Base-by-base conservation (phyloP, 768 basidiomycete species). In the Boletus rubescentipes region DNA sequence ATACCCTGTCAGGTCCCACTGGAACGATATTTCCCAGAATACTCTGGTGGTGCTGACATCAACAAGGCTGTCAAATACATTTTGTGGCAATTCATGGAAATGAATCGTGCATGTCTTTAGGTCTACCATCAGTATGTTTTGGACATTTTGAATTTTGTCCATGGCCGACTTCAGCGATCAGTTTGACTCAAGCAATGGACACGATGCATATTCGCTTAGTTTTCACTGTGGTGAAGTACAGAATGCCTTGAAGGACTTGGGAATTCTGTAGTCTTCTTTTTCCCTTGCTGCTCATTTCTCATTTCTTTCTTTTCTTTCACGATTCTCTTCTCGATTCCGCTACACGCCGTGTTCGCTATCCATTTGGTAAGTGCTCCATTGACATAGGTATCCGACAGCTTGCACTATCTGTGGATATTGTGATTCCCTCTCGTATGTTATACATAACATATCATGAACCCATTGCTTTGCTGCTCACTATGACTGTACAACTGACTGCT, bases 41-140 rank as follows among this genome's bases (percentile, higher is more conserved):
- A 95, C 69, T 89, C 89, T 1, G 91, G 91, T 31, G 92, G 92
- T 5, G 71, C 85, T 4, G 91, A 95, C 63, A 90, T 95, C 69
- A 94, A 93, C 75, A 95, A 95, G 70, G 93, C 92, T 2, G 92
- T 93, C 0, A 93, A 94, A 62, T 96, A 92, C 59, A 93, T 98
- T 49, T 75, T 98, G 35, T 97, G 93, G 94, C 76, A 89, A 63
- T 98, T 96, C 63, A 94, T 93, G 79, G 91, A 96, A 70, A 87
- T 89, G 51, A 96, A 95, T 61, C 74, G 89, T 20, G 90, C 90
- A 49, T 71, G 86, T 47, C 72, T 95, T 60, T 92, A 86, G 53
- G 89, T 97, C 18, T 97, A 95, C 70, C 93, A 93, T 3, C 93
- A 97, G 90, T 90, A 58, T 32, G 87, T 79, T 12, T 31, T 20